These are phyloP conservation scores for Xylaria sp. DNA, from an alignment of 2,329 filamentous ascomycete genomes.

Conservation along the genomic window DNA sequence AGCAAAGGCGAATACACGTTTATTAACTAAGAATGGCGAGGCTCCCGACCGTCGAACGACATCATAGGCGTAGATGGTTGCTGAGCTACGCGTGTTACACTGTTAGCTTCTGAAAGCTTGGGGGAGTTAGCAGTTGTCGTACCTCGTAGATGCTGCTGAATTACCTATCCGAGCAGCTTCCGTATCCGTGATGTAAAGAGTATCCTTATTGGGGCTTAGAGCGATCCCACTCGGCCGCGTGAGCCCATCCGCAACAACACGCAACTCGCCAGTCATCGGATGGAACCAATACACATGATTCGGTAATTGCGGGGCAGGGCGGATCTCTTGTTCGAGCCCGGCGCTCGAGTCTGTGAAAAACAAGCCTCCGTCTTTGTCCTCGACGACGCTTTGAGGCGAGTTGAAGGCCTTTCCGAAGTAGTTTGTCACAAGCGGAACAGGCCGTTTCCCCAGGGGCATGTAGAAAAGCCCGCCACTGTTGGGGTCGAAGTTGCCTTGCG, in stretches of 20 bases:
- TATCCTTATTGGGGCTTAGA: conserved; percentile 46
- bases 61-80: conserved; percentile 56
- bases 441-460: conserved; percentile 43
- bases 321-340: conserved; percentile 52
- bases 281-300: conserved; percentile 56
- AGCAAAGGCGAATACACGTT: conserved; percentile 58
- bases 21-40: conserved; percentile 52
- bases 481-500: conserved; percentile 43
- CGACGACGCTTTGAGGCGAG: conserved; percentile 50
- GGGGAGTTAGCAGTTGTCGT: not conserved
- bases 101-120: conserved; percentile 1
- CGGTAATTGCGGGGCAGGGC: conserved; percentile 51
- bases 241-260: conserved; percentile 55
- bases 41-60: conserved; percentile 43
- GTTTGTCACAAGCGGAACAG: conserved; percentile 46
- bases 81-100: conserved; percentile 32
- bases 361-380: conserved; percentile 46
- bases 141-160: conserved; percentile 39
- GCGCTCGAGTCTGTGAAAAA: conserved; percentile 58
- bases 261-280: conserved; percentile 46
- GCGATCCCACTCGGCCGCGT: conserved; percentile 50
- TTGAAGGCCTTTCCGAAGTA: conserved; percentile 55
- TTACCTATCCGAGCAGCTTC: conserved; percentile 41
- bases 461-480: conserved; percentile 40
- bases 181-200: conserved; percentile 52